phyloP scores from a whole-genome alignment of 208 protist species.

The Eutreptiella sp. region DNA sequence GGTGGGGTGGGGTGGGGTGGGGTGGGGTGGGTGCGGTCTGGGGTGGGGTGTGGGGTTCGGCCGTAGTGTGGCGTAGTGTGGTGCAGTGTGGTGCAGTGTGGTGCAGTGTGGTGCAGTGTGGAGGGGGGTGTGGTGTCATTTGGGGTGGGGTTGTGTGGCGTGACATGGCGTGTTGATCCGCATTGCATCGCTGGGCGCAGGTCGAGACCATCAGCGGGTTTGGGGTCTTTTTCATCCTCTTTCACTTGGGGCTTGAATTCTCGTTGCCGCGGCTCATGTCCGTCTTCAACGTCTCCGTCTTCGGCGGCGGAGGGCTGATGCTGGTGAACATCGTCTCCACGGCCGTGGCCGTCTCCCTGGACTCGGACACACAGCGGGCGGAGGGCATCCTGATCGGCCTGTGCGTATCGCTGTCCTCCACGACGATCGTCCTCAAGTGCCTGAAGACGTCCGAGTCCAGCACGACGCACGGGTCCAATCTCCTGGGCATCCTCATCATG shows the following conservation, averaged over 20 bases:
- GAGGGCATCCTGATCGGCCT: slow-evolving; percentile 21
- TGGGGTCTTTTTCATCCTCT: slow-evolving; percentile 18
- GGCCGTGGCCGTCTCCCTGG: neutral
- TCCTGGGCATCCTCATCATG: slow-evolving; percentile 10
- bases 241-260: slow-evolving; percentile 16
- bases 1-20: too few relatives aligned
- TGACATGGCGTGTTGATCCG: too few relatives aligned
- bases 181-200: too few relatives aligned
- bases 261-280: slow-evolving; percentile 1
- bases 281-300: slow-evolving; percentile 7
- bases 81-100: too few relatives aligned
- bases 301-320: neutral
- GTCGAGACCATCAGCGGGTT: slow-evolving; percentile 16
- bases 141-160: too few relatives aligned
- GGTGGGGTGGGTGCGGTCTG: too few relatives aligned
- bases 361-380: neutral
- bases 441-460: neutral
- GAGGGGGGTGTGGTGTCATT: too few relatives aligned
- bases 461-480: neutral
- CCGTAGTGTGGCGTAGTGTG: too few relatives aligned
- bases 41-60: too few relatives aligned
- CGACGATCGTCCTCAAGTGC: slow-evolving; percentile 10
- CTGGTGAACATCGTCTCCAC: neutral
- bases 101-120: too few relatives aligned
- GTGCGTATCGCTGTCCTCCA: slow-evolving; percentile 23